phyloP scores from a whole-genome alignment of 2,329 filamentous ascomycete genomes.

The Apiospora aurea region DNA sequence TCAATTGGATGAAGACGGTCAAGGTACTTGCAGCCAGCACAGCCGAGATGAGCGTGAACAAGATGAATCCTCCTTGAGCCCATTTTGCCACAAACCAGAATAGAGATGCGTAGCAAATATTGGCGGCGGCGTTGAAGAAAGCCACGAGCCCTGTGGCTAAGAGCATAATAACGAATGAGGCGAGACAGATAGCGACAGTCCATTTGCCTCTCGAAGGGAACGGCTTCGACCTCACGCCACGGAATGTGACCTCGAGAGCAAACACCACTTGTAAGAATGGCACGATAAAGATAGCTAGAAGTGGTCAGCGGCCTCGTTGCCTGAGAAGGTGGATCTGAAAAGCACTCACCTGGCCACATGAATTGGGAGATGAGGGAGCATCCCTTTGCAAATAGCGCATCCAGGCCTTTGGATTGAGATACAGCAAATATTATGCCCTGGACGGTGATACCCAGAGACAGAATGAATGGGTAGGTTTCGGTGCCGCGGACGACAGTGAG shows the following conservation, averaged over 20 bases:
- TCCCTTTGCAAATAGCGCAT: conserved; percentile 56
- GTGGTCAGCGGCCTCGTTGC: conserved; percentile 36
- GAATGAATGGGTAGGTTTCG: conserved; percentile 61
- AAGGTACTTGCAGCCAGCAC: conserved; percentile 58
- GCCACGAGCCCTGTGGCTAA: conserved; percentile 67
- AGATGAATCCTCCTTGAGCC: conserved; percentile 61
- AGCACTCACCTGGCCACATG: conserved; percentile 63
- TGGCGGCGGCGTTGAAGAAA: conserved; percentile 59
- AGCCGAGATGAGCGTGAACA: conserved; percentile 59
- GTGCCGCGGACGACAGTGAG: conserved; percentile 54
- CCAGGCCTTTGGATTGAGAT: conserved; percentile 62
- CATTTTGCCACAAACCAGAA: conserved; percentile 72
- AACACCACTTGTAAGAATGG: conserved; percentile 73
- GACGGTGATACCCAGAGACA: conserved; percentile 63
- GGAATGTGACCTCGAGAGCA: conserved; percentile 64
- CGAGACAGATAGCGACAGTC: conserved; percentile 64
- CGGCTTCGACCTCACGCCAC: conserved; percentile 60
- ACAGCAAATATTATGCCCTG: conserved; percentile 65
- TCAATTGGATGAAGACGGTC: conserved; percentile 64
- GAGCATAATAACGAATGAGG: conserved; percentile 56
- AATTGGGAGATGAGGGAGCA: conserved; percentile 63
- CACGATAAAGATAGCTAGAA: conserved; percentile 68
- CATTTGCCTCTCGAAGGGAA: conserved; percentile 68
- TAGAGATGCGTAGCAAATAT: conserved; percentile 71
- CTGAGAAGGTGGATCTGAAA: neutral